phyloP scores from a whole-genome alignment of 192 early-diverging fungal genomes.

The Rhizoclosmatium globosum region DNA sequence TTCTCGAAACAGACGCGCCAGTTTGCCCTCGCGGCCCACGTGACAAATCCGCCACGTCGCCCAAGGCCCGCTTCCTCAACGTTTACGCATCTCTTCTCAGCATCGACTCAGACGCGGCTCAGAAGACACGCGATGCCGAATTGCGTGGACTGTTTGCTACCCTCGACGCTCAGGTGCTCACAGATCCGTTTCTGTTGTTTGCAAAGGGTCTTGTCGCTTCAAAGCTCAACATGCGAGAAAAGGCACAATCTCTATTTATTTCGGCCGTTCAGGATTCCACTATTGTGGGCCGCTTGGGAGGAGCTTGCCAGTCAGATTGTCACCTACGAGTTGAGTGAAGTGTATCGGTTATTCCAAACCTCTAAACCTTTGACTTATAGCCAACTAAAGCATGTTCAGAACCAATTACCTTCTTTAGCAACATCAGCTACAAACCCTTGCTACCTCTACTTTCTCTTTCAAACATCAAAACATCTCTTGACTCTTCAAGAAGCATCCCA shows the following conservation, averaged over 20 bases:
- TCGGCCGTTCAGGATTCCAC: constrained; percentile 77
- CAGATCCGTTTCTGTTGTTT: neutral
- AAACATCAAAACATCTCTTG: constrained; percentile 26
- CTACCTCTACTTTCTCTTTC: constrained; percentile 31
- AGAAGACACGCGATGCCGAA: neutral
- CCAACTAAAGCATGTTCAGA: neutral
- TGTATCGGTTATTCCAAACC: constrained; percentile 13
- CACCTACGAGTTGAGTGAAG: constrained; percentile 28
- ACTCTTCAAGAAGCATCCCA: constrained; percentile 6
- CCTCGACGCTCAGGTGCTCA: neutral
- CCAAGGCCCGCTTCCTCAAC: neutral
- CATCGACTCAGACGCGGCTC: neutral
- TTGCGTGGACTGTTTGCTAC: neutral
- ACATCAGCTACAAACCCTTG: constrained; percentile 5
- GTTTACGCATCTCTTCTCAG: neutral
- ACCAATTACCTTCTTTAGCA: neutral
- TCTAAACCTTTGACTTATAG: neutral
- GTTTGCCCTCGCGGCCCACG: constrained; percentile 7
- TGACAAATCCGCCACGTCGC: neutral
- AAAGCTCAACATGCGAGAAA: neutral
- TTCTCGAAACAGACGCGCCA: neutral
- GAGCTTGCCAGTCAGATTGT: constrained; percentile 61
- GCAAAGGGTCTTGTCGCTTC: neutral
- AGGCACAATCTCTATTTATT: constrained; percentile 54
- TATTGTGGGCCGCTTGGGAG: constrained; percentile 93